phyloP scores from a whole-genome alignment of 2,329 filamentous ascomycete species.

The Talaromyces atroroseus region DNA sequence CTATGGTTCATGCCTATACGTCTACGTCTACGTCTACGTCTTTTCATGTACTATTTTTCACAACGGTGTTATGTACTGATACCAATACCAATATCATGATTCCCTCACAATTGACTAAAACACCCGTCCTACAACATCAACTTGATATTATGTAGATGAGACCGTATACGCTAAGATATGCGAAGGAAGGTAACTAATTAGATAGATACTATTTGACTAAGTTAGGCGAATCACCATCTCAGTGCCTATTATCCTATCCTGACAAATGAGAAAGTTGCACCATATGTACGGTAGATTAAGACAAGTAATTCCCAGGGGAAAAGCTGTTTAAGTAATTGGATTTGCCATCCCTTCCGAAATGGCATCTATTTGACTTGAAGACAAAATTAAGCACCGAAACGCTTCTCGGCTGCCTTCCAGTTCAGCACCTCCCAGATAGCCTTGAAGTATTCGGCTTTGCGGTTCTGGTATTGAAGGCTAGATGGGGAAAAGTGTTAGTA shows the following conservation, averaged over 20 bases:
- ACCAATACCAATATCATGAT: conserved; percentile 6
- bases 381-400: conserved; percentile 45
- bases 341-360: too few species aligned
- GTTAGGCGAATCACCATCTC: neutral
- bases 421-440: conserved; percentile 94
- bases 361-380: neutral
- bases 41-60: conserved; percentile 1
- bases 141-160: neutral
- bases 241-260: neutral
- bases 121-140: neutral
- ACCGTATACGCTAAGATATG: neutral
- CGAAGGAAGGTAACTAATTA: neutral
- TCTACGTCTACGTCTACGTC: neutral
- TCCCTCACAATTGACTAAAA: neutral
- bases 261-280: neutral
- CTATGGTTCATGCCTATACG: conserved; percentile 5
- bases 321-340: too few species aligned
- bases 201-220: neutral
- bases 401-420: conserved; percentile 83
- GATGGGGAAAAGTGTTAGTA: conserved; percentile 18
- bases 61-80: conserved; percentile 5
- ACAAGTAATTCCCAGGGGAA: too few species aligned
- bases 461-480: conserved; percentile 87
- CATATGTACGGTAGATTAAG: neutral
- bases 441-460: conserved; percentile 92